Conservation (phyloP, 2,329 filamentous ascomycete genomes). For the Fusarium ambrosium region DNA sequence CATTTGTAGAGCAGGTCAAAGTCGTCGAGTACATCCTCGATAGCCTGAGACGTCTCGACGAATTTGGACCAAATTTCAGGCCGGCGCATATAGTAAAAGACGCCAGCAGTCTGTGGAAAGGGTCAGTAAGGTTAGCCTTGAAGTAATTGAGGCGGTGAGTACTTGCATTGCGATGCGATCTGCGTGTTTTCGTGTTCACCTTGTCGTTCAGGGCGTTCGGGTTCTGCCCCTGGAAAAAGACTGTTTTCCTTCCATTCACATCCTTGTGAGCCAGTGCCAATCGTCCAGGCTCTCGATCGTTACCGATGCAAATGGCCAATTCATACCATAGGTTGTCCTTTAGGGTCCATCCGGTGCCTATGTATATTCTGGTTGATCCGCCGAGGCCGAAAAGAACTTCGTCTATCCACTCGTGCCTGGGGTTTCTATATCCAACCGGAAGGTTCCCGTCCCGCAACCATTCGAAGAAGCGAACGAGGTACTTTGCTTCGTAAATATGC, state of each 20-base stretch:
- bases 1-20: neutral
- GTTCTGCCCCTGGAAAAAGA: neutral
- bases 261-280: neutral
- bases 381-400: constrained; percentile 10
- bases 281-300: neutral
- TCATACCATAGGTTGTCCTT: neutral
- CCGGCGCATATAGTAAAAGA: neutral
- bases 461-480: neutral
- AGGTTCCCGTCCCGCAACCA: neutral
- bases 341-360: neutral
- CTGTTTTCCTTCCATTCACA: neutral
- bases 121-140: neutral
- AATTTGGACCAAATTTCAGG: neutral
- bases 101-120: neutral
- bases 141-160: neutral
- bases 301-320: neutral
- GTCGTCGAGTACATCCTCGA: neutral
- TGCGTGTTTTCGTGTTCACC: neutral
- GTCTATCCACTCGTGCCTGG: neutral
- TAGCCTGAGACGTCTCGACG: neutral
- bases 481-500: constrained; percentile 6
- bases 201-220: neutral
- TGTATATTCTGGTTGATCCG: neutral
- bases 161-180: neutral
- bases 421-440: neutral